Evolutionary conservation across 1,284 basidiomycete genomes (phyloP).

Genomic region (Melampsora larici-populina): DNA sequence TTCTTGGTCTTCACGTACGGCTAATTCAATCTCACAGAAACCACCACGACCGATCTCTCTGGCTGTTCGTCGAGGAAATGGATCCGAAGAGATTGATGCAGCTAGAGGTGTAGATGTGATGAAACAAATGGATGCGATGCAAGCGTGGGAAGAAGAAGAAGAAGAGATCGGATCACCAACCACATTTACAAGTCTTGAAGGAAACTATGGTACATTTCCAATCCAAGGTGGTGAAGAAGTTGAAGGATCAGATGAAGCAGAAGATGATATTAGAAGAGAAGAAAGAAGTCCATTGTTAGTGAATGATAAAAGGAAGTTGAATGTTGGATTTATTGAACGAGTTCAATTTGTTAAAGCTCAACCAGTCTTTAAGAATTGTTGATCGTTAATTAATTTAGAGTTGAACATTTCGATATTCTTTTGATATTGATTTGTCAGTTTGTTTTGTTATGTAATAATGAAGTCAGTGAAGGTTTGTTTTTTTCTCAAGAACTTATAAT

Average conservation of each 20-base stretch:
- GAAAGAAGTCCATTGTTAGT: neutral
- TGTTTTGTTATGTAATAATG: no score
- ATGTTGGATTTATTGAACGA: conserved; percentile 18
- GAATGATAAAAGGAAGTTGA: neutral
- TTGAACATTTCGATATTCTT: no score
- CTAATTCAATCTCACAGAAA: neutral
- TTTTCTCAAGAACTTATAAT: no score
- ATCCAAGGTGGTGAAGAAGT: neutral
- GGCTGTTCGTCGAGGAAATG: conserved; percentile 4
- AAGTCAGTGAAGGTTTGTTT: no score
- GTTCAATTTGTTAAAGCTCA: conserved; percentile 26
- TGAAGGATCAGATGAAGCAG: conserved; percentile 2
- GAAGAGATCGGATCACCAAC: neutral
- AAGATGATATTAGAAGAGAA: neutral
- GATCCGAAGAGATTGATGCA: conserved; percentile 5
- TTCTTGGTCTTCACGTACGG: conserved; percentile 13
- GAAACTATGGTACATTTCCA: conserved; percentile 1
- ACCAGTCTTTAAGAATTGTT: conserved; percentile 37
- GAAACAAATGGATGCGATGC: conserved; percentile 35
- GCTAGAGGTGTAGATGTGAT: conserved; percentile 34
- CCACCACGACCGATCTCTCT: conserved; percentile 26
- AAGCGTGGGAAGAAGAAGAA: conserved; percentile 17
- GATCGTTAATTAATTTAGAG: neutral
- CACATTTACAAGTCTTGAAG: neutral
- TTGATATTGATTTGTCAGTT: no score